Conservation (phyloP, 192 early-diverging fungal genomes). For the Coemansia nantahalensis region DNA sequence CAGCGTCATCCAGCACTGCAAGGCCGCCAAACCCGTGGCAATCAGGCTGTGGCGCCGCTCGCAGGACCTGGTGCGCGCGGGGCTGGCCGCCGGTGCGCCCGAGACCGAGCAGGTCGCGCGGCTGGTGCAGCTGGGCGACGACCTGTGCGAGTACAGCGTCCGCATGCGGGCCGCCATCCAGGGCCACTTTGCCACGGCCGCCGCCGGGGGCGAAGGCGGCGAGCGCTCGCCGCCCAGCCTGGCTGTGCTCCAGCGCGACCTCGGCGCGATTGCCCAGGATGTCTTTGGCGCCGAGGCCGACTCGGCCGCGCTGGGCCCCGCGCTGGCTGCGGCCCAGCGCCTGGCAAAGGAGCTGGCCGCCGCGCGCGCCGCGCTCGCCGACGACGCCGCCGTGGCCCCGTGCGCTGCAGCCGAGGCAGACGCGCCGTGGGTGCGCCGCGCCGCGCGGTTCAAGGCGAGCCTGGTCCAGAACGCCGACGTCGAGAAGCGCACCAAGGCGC, state of each 20-base stretch:
- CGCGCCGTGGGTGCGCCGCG: conserved; percentile 78
- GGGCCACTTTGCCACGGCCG: conserved; percentile 11
- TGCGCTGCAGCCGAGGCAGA: conserved; percentile 17
- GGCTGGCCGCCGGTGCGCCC: conserved; percentile 1
- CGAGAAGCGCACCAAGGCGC: conserved; percentile 69
- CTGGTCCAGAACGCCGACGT: conserved; percentile 79
- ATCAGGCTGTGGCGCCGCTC: conserved; percentile 66
- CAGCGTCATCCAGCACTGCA: conserved; percentile 35
- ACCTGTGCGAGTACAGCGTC: conserved; percentile 20
- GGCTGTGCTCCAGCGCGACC: conserved; percentile 11
- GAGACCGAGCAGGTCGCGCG: conserved; percentile 13
- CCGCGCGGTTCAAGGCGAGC: conserved; percentile 76
- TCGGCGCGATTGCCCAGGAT: conserved; percentile 31
- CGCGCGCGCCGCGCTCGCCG: conserved; percentile 14
- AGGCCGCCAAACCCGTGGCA: conserved; percentile 58
- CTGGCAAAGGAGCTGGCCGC: conserved; percentile 20
- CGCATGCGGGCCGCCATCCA: conserved; percentile 16
- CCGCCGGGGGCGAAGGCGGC: neutral
- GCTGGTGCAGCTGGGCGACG: conserved; percentile 10
- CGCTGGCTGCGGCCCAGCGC: conserved; percentile 14
- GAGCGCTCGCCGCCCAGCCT: neutral
- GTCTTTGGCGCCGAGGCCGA: conserved; percentile 23
- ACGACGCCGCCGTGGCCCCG: conserved; percentile 1
- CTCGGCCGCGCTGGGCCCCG: conserved; percentile 17
- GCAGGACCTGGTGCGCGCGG: conserved; percentile 52